phyloP scores from a whole-genome alignment of 805 yeast genomes.

The Peterozyma toletana region DNA sequence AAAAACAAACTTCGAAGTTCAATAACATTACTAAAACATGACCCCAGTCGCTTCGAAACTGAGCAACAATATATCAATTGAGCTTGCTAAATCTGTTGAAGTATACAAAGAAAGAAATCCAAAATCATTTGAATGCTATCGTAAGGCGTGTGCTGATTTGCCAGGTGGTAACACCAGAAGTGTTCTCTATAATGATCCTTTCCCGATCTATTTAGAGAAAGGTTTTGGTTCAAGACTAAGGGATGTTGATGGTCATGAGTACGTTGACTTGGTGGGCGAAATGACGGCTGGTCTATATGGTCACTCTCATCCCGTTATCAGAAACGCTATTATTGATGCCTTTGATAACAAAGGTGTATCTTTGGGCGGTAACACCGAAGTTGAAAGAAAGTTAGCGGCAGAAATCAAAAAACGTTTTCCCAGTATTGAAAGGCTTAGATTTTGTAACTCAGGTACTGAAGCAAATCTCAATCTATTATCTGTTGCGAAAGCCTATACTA shows the following conservation, averaged over 20 bases:
- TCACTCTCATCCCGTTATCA: conserved; percentile 10
- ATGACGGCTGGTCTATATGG: conserved; percentile 13
- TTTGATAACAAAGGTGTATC: conserved; percentile 7
- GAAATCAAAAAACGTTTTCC: conserved; percentile 8
- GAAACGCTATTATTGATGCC: conserved; percentile 5
- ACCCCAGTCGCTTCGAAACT: too few species aligned
- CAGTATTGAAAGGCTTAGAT: conserved; percentile 6
- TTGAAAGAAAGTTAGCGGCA: conserved; percentile 5
- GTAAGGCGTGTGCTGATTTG: conserved; percentile 2
- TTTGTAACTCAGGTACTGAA: conserved; percentile 13
- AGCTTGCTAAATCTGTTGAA: conserved; percentile 1
- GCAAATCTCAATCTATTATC: conserved; percentile 9
- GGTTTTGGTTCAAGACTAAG: conserved; percentile 4
- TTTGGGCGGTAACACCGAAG: conserved; percentile 7
- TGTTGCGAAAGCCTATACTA: conserved; percentile 9
- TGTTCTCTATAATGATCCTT: conserved; percentile 10
- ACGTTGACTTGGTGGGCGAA: conserved; percentile 10
- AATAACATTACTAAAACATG: too few species aligned
- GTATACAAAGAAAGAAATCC: conserved; percentile 5
- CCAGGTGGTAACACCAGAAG: conserved; percentile 12
- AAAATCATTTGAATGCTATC: conserved; percentile 2
- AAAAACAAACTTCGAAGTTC: too few species aligned
- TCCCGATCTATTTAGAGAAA: conserved; percentile 5
- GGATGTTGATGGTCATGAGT: conserved; percentile 10
- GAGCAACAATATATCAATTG: not conserved